Conservation (phyloP, 352 stramenopile species). For the Pythium utonaiense region DNA sequence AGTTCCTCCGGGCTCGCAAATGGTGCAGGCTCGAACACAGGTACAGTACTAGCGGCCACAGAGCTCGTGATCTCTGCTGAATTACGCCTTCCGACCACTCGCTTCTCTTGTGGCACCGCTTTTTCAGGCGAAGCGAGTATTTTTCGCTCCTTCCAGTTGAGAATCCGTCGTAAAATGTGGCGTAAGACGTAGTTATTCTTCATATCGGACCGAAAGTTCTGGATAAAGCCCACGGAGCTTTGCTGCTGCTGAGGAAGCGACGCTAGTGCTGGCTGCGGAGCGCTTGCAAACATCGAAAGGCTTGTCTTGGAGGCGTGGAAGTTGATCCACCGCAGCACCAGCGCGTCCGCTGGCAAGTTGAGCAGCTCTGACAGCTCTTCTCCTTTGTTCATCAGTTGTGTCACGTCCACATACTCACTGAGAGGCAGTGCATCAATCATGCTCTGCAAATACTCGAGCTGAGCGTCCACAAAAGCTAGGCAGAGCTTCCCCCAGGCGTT, state of each 20-base stretch:
- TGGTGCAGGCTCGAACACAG: slow-evolving; percentile 9
- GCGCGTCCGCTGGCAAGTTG: slow-evolving; percentile 37
- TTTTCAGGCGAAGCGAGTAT: background rate
- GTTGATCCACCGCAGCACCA: slow-evolving; percentile 77
- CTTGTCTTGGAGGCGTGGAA: slow-evolving; percentile 41
- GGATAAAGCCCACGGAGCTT: slow-evolving; percentile 37
- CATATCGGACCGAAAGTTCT: slow-evolving; percentile 73
- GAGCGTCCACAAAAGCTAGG: slow-evolving; percentile 54
- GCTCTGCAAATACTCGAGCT: slow-evolving; percentile 49
- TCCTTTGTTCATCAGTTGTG: slow-evolving; percentile 39
- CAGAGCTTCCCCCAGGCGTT: slow-evolving; percentile 67
- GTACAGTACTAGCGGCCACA: background rate
- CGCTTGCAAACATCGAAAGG: slow-evolving; percentile 1
- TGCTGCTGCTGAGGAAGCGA: background rate
- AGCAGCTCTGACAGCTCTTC: slow-evolving; percentile 57
- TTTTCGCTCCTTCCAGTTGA: slow-evolving; percentile 13
- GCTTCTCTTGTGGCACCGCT: background rate
- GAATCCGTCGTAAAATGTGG: slow-evolving; percentile 43
- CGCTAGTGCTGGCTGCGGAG: background rate
- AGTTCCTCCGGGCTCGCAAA: slow-evolving; percentile 45
- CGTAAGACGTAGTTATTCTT: slow-evolving; percentile 50
- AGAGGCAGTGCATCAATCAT: slow-evolving; percentile 49
- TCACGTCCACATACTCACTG: slow-evolving; percentile 44
- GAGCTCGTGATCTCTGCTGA: background rate
- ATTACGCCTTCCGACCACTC: background rate